Conservation (phyloP, 768 basidiomycete genomes). For the Chalciporus piperatus region DNA sequence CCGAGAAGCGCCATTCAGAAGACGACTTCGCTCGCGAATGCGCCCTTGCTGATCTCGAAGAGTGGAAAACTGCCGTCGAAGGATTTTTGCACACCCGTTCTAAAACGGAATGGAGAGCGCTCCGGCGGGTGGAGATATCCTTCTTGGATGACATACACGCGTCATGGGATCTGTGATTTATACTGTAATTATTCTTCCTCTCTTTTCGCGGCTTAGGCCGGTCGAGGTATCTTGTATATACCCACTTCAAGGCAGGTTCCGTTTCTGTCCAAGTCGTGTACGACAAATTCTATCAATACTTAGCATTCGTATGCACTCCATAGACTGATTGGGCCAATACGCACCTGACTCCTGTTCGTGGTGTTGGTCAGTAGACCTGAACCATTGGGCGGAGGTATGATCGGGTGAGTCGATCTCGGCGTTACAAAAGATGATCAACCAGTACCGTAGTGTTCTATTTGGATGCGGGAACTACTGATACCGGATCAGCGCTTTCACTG, state of each 20-base stretch:
- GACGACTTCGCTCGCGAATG: slow-evolving; percentile 30
- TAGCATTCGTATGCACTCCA: too few species aligned
- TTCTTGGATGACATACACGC: slow-evolving; percentile 16
- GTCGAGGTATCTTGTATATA: background rate
- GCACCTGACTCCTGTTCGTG: background rate
- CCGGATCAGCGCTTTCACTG: background rate
- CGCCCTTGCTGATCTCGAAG: slow-evolving; percentile 30
- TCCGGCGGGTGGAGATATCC: slow-evolving; percentile 17
- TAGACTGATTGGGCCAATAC: background rate
- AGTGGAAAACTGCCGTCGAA: slow-evolving; percentile 24
- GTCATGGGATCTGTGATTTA: slow-evolving; percentile 22
- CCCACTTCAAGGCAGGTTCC: background rate
- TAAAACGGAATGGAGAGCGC: slow-evolving; percentile 14
- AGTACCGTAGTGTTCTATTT: background rate
- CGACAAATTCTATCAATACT: background rate
- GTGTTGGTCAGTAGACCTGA: background rate
- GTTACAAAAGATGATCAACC: background rate
- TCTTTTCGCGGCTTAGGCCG: background rate
- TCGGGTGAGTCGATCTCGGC: background rate
- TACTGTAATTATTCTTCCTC: background rate
- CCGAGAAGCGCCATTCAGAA: slow-evolving; percentile 1
- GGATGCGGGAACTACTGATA: background rate
- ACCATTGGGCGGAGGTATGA: background rate
- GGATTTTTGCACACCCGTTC: slow-evolving; percentile 16
- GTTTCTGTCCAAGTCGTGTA: background rate